Conservation (phyloP, 75 land plant genomes). For the Chamaecyparis obtusa region DNA sequence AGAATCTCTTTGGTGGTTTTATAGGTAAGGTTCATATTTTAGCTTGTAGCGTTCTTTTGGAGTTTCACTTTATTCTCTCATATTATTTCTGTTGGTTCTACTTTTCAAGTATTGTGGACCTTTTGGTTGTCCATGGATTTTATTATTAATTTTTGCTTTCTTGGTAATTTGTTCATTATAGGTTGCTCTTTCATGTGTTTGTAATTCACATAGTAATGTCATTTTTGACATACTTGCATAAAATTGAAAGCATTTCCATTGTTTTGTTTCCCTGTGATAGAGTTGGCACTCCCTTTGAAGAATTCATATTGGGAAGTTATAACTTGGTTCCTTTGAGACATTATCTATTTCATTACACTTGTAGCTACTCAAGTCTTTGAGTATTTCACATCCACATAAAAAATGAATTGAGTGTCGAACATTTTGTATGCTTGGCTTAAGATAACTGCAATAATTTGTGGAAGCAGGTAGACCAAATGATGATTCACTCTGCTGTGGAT, state of each 20-base stretch:
- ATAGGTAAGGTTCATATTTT: background rate
- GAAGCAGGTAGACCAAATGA: constrained; percentile 93
- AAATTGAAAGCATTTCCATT: background rate
- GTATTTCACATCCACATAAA: background rate
- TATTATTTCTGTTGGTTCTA: background rate
- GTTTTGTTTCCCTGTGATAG: background rate
- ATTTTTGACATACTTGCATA: background rate
- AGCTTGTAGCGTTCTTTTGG: background rate
- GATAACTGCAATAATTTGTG: background rate
- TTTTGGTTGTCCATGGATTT: background rate
- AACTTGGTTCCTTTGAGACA: background rate
- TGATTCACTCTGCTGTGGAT: constrained; percentile 93
- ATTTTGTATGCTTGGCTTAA: background rate
- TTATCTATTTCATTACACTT: background rate
- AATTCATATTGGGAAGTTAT: background rate
- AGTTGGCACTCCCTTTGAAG: background rate
- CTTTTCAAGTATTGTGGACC: background rate
- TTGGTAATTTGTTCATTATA: background rate
- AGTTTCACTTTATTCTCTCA: background rate
- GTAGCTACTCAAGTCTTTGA: background rate
- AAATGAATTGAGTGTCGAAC: background rate
- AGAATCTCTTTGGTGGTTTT: background rate
- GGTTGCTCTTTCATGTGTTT: background rate
- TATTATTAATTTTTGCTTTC: background rate
- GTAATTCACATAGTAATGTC: background rate